A percentile compares a stretch with the other conserved stretches of the same genome.
phyloP scores from a whole-genome alignment of 2,329 filamentous ascomycete species.

The Aspergillus viridinutans region DNA sequence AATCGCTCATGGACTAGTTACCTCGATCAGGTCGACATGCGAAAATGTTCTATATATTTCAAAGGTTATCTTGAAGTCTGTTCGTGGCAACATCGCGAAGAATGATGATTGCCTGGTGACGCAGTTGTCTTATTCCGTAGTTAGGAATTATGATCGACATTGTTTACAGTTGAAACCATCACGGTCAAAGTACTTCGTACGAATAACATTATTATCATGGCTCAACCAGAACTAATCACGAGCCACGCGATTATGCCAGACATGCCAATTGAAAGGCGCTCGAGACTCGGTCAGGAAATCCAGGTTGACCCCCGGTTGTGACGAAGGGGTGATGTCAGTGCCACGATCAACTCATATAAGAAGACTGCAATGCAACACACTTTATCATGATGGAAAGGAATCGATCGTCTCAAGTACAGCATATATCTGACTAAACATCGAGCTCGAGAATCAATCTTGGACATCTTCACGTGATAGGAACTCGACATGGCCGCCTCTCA shows the following conservation, averaged over 20 bases:
- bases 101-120: background rate
- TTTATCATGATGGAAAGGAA: background rate
- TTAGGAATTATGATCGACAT: background rate
- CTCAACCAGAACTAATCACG: background rate
- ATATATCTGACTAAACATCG: background rate
- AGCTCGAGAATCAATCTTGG: background rate
- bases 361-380: background rate
- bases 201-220: background rate
- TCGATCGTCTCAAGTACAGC: background rate
- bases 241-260: background rate
- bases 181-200: background rate
- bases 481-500: conserved; percentile 55
- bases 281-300: background rate
- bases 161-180: too few relatives aligned
- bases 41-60: background rate
- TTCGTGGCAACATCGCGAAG: background rate
- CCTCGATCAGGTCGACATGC: background rate
- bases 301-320: background rate
- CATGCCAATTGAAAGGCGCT: background rate
- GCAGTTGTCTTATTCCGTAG: background rate
- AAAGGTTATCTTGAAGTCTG: background rate
- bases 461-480: background rate
- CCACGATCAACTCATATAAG: background rate
- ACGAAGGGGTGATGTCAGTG: background rate
- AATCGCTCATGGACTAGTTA: background rate